Evolutionary conservation across 202 grass and related monocot genomes (phyloP).

Genomic region (Cymbopogon flexuosus): DNA sequence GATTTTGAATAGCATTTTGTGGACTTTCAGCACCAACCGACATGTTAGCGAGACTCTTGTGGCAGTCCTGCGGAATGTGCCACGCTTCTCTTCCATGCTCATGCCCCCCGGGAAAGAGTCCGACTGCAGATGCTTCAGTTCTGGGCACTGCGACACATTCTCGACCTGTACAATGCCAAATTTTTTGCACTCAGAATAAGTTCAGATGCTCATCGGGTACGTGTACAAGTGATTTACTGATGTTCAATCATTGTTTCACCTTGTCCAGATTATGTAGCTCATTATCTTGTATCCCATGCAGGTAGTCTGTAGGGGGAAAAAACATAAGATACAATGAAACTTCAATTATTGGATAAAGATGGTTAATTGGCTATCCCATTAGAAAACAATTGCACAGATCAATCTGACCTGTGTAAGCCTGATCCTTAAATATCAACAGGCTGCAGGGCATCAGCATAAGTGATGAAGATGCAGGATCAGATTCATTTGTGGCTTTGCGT

Average conservation of each 20-base stretch:
- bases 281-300: constrained; percentile 83
- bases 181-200: neutral
- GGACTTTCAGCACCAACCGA: constrained; percentile 80
- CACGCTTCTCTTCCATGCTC: constrained; percentile 33
- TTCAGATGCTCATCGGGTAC: constrained; percentile 9
- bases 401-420: constrained; percentile 80
- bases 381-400: neutral
- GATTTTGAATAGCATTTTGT: constrained; percentile 72
- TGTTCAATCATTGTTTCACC: constrained; percentile 28
- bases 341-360: neutral
- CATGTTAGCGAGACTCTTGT: constrained; percentile 84
- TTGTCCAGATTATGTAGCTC: constrained; percentile 60
- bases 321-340: constrained; percentile 20
- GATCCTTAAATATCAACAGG: constrained; percentile 85
- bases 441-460: constrained; percentile 78
- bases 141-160: constrained; percentile 49
- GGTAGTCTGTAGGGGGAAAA: constrained; percentile 48
- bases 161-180: constrained; percentile 38
- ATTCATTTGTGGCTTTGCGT: constrained; percentile 4
- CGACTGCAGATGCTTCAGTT: constrained; percentile 36
- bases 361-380: neutral
- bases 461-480: constrained; percentile 41
- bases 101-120: neutral
- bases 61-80: constrained; percentile 36
- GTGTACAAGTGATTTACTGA: neutral